Conservation (phyloP, 768 basidiomycete species). For the Megacollybia marginata region DNA sequence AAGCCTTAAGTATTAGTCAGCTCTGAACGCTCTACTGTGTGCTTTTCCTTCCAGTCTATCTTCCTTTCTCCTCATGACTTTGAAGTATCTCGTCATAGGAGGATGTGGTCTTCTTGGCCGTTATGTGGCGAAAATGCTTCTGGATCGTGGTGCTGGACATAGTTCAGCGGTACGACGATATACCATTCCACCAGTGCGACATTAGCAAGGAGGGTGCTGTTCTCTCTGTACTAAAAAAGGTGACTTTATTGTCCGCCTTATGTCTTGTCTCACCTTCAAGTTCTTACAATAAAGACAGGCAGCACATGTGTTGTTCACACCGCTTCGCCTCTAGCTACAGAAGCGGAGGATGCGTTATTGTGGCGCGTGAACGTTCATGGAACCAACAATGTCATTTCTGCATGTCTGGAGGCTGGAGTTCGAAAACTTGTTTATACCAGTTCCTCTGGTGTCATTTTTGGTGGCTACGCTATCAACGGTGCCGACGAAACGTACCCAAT, state of each 20-base stretch:
- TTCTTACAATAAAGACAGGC: constrained; percentile 22
- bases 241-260: constrained; percentile 11
- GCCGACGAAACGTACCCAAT: constrained; percentile 40
- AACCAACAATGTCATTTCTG: constrained; percentile 34
- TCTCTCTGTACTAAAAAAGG: constrained; percentile 28
- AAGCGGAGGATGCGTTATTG: constrained; percentile 25
- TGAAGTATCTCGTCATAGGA: constrained; percentile 42
- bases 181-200: constrained; percentile 39
- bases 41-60: too few relatives aligned
- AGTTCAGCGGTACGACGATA: constrained; percentile 22
- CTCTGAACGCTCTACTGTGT: background rate
- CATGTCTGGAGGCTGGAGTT: constrained; percentile 28
- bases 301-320: constrained; percentile 45
- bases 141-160: constrained; percentile 28
- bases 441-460: constrained; percentile 38
- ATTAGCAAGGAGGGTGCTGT: constrained; percentile 32
- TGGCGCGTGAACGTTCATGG: constrained; percentile 40
- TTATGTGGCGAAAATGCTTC: constrained; percentile 36
- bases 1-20: background rate
- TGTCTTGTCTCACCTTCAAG: background rate
- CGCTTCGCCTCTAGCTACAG: constrained; percentile 32
- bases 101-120: constrained; percentile 37
- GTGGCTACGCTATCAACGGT: constrained; percentile 32
- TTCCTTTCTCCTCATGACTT: constrained; percentile 4
- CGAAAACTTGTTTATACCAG: constrained; percentile 43